Percentiles rank a stretch among this genome's conserved stretches.
These are phyloP conservation scores for Torulaspora pretoriensis DNA, from an alignment of 1,139 yeast species.

Conservation along the genomic window DNA sequence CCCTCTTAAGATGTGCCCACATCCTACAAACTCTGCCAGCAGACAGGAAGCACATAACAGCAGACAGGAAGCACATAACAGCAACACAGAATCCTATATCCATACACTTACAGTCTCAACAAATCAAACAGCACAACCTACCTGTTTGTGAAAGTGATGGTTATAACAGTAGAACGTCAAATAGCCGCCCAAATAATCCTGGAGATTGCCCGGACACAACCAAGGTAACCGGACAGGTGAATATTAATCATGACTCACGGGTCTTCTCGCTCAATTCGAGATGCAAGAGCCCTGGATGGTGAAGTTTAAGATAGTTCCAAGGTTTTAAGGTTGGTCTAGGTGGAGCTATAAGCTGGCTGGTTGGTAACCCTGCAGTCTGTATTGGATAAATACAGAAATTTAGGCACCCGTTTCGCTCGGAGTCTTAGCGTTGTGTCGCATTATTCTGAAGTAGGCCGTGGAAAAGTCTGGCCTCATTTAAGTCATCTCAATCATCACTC, in stretches of 20 bases:
- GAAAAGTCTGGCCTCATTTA: neutral
- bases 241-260: slow-evolving; percentile 1
- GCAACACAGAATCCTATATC: too few species aligned
- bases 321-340: neutral
- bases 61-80: too few species aligned
- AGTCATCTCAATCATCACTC: slow-evolving; percentile 1
- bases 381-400: neutral
- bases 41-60: too few species aligned
- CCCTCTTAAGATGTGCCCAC: too few species aligned
- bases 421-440: neutral
- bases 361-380: slow-evolving; percentile 2
- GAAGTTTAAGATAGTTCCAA: neutral
- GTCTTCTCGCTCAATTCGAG: slow-evolving; percentile 1
- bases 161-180: too few species aligned
- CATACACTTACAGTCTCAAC: too few species aligned
- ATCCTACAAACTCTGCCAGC: too few species aligned
- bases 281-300: slow-evolving; percentile 1
- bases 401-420: neutral
- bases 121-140: too few species aligned
- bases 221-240: too few species aligned
- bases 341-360: neutral
- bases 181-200: too few species aligned
- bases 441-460: neutral
- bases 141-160: too few species aligned
- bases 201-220: too few species aligned